phyloP scores from a whole-genome alignment of 352 stramenopile species.

The Pythium brachiatum region DNA sequence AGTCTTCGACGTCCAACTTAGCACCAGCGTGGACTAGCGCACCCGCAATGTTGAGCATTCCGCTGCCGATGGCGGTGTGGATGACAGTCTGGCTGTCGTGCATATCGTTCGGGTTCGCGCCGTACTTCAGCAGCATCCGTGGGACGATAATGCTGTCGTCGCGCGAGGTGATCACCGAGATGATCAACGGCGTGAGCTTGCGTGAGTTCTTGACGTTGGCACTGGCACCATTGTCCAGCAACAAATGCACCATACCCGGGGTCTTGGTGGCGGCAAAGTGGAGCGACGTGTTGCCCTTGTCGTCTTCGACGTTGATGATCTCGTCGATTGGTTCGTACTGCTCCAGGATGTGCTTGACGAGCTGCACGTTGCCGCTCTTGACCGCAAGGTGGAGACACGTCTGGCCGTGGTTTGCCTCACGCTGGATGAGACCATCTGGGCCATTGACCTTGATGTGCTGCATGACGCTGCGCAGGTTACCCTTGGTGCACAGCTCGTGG shows the following conservation, averaged over 20 bases:
- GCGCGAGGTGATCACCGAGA: conserved; percentile 84
- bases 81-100: conserved; percentile 87
- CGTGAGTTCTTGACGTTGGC: conserved; percentile 87
- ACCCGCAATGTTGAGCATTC: conserved; percentile 69
- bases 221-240: conserved; percentile 73
- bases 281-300: conserved; percentile 86
- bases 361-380: conserved; percentile 78
- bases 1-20: conserved; percentile 87
- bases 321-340: conserved; percentile 79
- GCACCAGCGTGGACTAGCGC: conserved; percentile 76
- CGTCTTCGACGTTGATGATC: conserved; percentile 81
- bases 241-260: conserved; percentile 73
- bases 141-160: conserved; percentile 82
- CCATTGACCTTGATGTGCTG: conserved; percentile 76
- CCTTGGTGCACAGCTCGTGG: conserved; percentile 77
- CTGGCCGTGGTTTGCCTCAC: conserved; percentile 84
- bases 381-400: conserved; percentile 77
- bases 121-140: conserved; percentile 87
- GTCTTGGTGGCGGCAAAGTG: conserved; percentile 88
- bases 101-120: conserved; percentile 87
- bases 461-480: conserved; percentile 73
- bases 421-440: conserved; percentile 56
- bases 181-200: conserved; percentile 84
- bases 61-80: conserved; percentile 72
- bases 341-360: conserved; percentile 82